A percentile compares a stretch with the other conserved stretches of the same genome.
Evolutionary conservation across 78 protist species (phyloP).

Genomic region (Tieghemostelium lacteum): DNA sequence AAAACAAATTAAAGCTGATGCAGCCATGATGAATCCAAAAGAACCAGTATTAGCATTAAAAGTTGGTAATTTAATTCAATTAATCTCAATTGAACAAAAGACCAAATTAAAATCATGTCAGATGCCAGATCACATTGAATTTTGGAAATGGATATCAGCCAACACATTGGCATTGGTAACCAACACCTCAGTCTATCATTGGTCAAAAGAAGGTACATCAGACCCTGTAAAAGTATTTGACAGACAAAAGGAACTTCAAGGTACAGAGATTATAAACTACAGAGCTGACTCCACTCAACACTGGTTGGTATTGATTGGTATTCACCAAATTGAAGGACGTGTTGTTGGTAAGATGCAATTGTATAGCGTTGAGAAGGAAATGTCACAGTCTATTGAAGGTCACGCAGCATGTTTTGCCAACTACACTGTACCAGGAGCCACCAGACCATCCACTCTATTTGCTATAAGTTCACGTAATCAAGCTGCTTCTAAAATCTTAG

Average conservation of each 20-base stretch:
- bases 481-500: slow-evolving; percentile 85
- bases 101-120: slow-evolving; percentile 88
- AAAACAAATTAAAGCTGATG: slow-evolving; percentile 94
- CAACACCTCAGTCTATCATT: slow-evolving; percentile 97
- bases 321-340: slow-evolving; percentile 81
- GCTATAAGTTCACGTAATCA: slow-evolving; percentile 88
- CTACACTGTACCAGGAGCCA: slow-evolving; percentile 85
- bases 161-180: slow-evolving; percentile 96
- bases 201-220: slow-evolving; percentile 91
- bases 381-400: slow-evolving; percentile 94
- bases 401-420: slow-evolving; percentile 96
- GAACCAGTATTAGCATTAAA: slow-evolving; percentile 96
- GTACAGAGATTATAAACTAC: slow-evolving; percentile 97
- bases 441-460: slow-evolving; percentile 85
- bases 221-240: slow-evolving; percentile 96
- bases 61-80: slow-evolving; percentile 93
- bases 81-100: slow-evolving; percentile 96
- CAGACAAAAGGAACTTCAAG: slow-evolving; percentile 87
- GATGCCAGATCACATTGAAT: slow-evolving; percentile 91
- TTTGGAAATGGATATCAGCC: slow-evolving; percentile 97
- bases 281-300: slow-evolving; percentile 84
- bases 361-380: slow-evolving; percentile 93
- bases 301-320: slow-evolving; percentile 96
- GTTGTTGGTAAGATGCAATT: slow-evolving; percentile 96
- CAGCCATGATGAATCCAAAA: slow-evolving; percentile 98